Evolutionary conservation across 768 basidiomycete genomes (phyloP).

Genomic region (Phaeotremella fagi): DNA sequence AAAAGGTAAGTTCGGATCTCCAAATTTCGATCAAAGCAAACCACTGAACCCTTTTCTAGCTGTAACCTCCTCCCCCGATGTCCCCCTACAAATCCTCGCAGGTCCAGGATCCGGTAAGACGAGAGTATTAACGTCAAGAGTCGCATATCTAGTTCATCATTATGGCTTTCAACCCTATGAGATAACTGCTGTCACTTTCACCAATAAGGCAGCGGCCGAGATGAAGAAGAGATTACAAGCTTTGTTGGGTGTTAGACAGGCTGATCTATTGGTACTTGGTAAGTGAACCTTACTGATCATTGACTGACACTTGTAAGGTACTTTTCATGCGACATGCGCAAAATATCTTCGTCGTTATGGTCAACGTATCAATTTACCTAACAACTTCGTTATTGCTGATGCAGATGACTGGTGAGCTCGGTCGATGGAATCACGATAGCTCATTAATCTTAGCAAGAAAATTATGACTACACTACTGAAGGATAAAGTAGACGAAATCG

Average conservation of each 20-base stretch:
- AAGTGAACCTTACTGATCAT: slow-evolving; percentile 3
- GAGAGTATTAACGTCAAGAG: slow-evolving; percentile 48
- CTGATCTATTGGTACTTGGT: slow-evolving; percentile 55
- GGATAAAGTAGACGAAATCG: slow-evolving; percentile 54
- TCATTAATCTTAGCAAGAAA: slow-evolving; percentile 57
- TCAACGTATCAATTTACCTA: slow-evolving; percentile 56
- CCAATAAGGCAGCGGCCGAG: slow-evolving; percentile 84
- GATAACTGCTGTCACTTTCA: slow-evolving; percentile 62
- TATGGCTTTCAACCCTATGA: slow-evolving; percentile 38
- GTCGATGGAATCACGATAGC: background rate
- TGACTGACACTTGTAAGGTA: slow-evolving; percentile 56
- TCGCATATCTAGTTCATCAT: slow-evolving; percentile 47
- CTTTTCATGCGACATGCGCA: slow-evolving; percentile 73
- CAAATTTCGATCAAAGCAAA: background rate
- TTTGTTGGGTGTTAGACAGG: slow-evolving; percentile 61
- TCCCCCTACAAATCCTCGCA: slow-evolving; percentile 73
- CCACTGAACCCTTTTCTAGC: slow-evolving; percentile 52
- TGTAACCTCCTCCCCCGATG: slow-evolving; percentile 59
- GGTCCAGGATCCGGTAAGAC: slow-evolving; percentile 68
- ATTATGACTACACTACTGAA: slow-evolving; percentile 61
- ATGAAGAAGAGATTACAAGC: slow-evolving; percentile 67
- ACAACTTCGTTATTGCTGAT: slow-evolving; percentile 79
- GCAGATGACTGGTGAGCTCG: slow-evolving; percentile 65
- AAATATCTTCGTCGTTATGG: slow-evolving; percentile 66
- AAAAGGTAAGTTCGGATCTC: slow-evolving; percentile 18